Evolutionary conservation across 257 asterid species (phyloP).

Genomic region (Salvia splendens): DNA sequence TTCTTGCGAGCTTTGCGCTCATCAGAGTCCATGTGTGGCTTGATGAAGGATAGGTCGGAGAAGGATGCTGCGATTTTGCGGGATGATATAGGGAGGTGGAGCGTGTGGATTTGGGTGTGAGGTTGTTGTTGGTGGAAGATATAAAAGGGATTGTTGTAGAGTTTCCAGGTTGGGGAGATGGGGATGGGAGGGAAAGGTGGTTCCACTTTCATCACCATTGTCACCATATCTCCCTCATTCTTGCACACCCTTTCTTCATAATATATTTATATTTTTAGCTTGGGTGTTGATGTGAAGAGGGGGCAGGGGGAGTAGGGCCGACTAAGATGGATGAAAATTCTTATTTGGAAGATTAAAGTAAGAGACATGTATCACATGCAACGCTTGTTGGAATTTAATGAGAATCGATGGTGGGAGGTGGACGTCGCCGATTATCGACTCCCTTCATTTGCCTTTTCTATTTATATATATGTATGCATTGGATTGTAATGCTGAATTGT

Average conservation of each 20-base stretch:
- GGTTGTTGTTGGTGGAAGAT: slow-evolving; percentile 30
- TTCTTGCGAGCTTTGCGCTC: slow-evolving; percentile 56
- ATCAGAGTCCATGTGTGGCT: slow-evolving; percentile 59
- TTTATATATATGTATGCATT: too few relatives aligned
- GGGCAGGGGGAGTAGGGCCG: not conserved
- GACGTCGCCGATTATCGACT: slow-evolving; percentile 21
- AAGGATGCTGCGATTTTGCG: slow-evolving; percentile 73
- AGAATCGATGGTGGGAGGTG: slow-evolving; percentile 14
- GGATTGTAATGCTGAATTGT: too few relatives aligned
- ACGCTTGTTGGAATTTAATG: slow-evolving; percentile 38
- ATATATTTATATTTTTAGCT: too few relatives aligned
- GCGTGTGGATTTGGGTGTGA: slow-evolving; percentile 55
- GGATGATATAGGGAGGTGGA: slow-evolving; percentile 72
- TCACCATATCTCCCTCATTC: too few relatives aligned
- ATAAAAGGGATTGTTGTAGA: slow-evolving; percentile 81
- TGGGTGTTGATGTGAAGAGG: too few relatives aligned
- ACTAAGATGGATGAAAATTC: too few relatives aligned
- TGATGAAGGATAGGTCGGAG: slow-evolving; percentile 69
- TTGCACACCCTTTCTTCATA: too few relatives aligned
- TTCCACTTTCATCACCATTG: slow-evolving; percentile 52
- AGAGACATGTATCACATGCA: slow-evolving; percentile 41
- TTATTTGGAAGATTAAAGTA: not conserved
- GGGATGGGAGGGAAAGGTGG: slow-evolving; percentile 37
- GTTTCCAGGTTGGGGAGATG: slow-evolving; percentile 66
- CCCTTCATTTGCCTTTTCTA: too few relatives aligned